Conservation (phyloP, 2,329 filamentous ascomycete species). For the Emergomyces pasteurianus region DNA sequence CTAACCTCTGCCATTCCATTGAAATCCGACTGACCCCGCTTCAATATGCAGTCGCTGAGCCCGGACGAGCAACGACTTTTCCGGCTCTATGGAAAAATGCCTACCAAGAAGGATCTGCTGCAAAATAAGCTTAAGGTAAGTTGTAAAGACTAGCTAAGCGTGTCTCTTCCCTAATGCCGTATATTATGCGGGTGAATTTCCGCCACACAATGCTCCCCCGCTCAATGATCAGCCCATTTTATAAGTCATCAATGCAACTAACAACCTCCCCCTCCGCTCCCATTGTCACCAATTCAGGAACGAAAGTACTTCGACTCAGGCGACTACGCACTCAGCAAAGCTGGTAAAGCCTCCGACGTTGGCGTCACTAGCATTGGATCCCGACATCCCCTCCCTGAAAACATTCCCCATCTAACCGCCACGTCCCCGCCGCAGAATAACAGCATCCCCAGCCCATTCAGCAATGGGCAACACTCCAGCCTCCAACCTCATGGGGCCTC, state of each 20-base stretch:
- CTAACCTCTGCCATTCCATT: no score
- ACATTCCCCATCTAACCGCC: conserved; percentile 79
- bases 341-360: conserved; percentile 87
- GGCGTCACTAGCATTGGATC: conserved; percentile 89
- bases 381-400: conserved; percentile 87
- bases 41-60: conserved; percentile 58
- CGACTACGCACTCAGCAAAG: conserved; percentile 93
- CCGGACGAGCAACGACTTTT: conserved; percentile 94
- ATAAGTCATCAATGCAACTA: background rate
- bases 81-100: conserved; percentile 94
- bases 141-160: background rate
- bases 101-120: conserved; percentile 88
- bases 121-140: conserved; percentile 87
- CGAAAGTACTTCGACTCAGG: conserved; percentile 98
- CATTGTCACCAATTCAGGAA: conserved; percentile 44
- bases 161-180: background rate
- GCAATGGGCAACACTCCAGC: conserved; percentile 22
- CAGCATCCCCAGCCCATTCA: conserved; percentile 17
- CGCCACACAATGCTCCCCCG: background rate
- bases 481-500: conserved; percentile 1
- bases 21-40: conserved; percentile 7
- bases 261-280: background rate
- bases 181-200: background rate
- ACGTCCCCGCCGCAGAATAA: conserved; percentile 37
- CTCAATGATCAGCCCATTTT: background rate